Evolutionary conservation across 495 filamentous ascomycete genomes (phyloP), one percentile per base, ranked within the genome.

Genomic region (Thermothielavioides terrestris): DNA sequence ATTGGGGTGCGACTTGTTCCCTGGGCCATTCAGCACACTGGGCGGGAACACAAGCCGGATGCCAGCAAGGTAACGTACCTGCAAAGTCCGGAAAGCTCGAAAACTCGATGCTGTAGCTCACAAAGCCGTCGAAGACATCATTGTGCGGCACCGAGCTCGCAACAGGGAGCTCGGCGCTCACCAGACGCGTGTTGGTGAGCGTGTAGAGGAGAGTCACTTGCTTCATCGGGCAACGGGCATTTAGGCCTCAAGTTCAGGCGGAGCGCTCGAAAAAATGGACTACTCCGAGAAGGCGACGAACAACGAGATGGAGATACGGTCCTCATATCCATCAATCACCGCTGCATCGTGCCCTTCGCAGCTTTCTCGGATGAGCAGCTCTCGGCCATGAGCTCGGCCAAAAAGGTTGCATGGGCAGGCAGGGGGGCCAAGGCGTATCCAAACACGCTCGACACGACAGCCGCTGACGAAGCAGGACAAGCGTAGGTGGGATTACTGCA

Each of bases 21-120:
- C 74, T 75, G 17, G 1, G 34, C 11, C 6, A 11, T 25, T 54
- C 11, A 54, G 39, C 11, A 23, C 8, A 46, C 6, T 15, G 17
- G 2, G 6, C 15, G 27, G 7, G 25, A 17, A n/a, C n/a, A n/a
- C n/a, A 12, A 45, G 14, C 1, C 12, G 3, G 7, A 22, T 23
- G 27, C 6, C 20, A n/a, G n/a, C 7, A 7, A 38, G 42, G 34
- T 69, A 53, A 70, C 77, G 14, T 72, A 65, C 79, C 79, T 20
- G 79, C 78, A 56, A 76, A 82, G 50, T 82, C 79, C 1, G 80
- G 80, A 53, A 82, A 82, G 44, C 71, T 80, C 1, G 77, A 64
- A 41, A 81, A 77, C 60, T 83, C 78, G 53, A 83, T 80, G 6
- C 76, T 79, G 58, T 69, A 82, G 48, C 75, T 77, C 37, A 82